These are phyloP conservation scores for Boletus bicolor DNA, from an alignment of 768 basidiomycete genomes.

Conservation along the genomic window DNA sequence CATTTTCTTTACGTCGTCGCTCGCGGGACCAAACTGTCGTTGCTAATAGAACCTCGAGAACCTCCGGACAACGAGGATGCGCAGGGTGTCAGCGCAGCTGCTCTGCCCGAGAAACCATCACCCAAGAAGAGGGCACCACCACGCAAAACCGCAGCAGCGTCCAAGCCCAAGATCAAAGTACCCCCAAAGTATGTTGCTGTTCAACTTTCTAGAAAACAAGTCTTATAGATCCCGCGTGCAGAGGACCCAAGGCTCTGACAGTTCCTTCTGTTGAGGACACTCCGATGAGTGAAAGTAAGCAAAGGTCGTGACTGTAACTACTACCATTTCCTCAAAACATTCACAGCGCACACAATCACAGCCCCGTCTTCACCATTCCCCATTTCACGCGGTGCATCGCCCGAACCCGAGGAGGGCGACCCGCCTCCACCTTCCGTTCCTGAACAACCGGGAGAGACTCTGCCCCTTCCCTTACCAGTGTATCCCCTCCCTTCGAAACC, in stretches of 20 bases:
- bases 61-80: slow-evolving; percentile 23
- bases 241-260: slow-evolving; percentile 28
- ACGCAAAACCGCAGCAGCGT: slow-evolving; percentile 40
- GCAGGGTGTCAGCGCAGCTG: slow-evolving; percentile 13
- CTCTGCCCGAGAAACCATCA: slow-evolving; percentile 35
- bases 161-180: slow-evolving; percentile 34
- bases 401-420: slow-evolving; percentile 46
- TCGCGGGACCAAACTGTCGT: slow-evolving; percentile 3
- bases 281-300: slow-evolving; percentile 60
- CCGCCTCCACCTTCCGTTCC: slow-evolving; percentile 29
- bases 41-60: slow-evolving; percentile 30
- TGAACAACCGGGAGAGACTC: slow-evolving; percentile 42
- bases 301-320: background rate
- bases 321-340: slow-evolving; percentile 3
- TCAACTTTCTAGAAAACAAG: background rate
- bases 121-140: slow-evolving; percentile 48
- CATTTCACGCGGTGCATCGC: slow-evolving; percentile 36
- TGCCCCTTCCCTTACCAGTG: slow-evolving; percentile 53
- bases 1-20: slow-evolving; percentile 24
- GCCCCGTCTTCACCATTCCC: slow-evolving; percentile 69
- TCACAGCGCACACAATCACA: slow-evolving; percentile 58
- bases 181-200: slow-evolving; percentile 28
- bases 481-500: slow-evolving; percentile 83
- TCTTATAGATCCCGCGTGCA: slow-evolving; percentile 22
- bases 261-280: slow-evolving; percentile 47